Percentiles rank a stretch among this genome's conserved stretches.
Conservation (phyloP, 1,284 basidiomycete species). For the Takashimella tepidaria region DNA sequence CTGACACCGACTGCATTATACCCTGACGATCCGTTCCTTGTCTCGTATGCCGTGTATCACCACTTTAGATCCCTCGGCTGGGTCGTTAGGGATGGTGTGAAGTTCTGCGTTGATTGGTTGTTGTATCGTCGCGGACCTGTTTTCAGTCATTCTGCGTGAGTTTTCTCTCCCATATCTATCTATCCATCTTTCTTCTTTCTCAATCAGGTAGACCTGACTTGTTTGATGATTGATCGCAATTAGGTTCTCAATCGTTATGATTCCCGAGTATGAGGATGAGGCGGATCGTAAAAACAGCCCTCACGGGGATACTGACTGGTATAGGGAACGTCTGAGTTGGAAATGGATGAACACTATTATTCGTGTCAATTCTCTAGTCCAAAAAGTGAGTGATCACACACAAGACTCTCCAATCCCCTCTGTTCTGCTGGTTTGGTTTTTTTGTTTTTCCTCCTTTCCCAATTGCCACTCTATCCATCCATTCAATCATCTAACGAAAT, state of each 20-base stretch:
- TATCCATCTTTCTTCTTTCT: too few relatives aligned
- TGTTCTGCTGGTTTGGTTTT: neutral
- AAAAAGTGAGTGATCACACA: slow-evolving; percentile 67
- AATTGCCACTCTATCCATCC: too few relatives aligned
- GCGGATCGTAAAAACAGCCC: slow-evolving; percentile 61
- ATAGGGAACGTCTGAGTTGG: slow-evolving; percentile 79
- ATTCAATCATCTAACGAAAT: too few relatives aligned
- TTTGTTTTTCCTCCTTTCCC: slow-evolving; percentile 4
- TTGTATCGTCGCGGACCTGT: slow-evolving; percentile 93
- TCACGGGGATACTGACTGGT: slow-evolving; percentile 47
- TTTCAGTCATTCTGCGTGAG: slow-evolving; percentile 91
- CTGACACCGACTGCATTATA: slow-evolving; percentile 17
- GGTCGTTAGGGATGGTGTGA: slow-evolving; percentile 93
- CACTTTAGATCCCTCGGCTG: slow-evolving; percentile 97
- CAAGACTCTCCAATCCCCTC: too few relatives aligned
- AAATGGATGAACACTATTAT: slow-evolving; percentile 96
- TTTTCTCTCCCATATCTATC: slow-evolving; percentile 12
- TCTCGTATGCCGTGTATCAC: slow-evolving; percentile 88
- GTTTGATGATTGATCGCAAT: too few relatives aligned
- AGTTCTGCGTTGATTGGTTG: slow-evolving; percentile 94
- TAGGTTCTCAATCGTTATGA: slow-evolving; percentile 83
- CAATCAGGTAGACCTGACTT: too few relatives aligned
- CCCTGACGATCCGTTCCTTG: slow-evolving; percentile 83
- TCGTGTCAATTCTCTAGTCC: slow-evolving; percentile 92
- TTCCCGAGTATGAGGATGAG: slow-evolving; percentile 82